phyloP scores from a whole-genome alignment of 495 filamentous ascomycete genomes.

The Trichoderma reesei region DNA sequence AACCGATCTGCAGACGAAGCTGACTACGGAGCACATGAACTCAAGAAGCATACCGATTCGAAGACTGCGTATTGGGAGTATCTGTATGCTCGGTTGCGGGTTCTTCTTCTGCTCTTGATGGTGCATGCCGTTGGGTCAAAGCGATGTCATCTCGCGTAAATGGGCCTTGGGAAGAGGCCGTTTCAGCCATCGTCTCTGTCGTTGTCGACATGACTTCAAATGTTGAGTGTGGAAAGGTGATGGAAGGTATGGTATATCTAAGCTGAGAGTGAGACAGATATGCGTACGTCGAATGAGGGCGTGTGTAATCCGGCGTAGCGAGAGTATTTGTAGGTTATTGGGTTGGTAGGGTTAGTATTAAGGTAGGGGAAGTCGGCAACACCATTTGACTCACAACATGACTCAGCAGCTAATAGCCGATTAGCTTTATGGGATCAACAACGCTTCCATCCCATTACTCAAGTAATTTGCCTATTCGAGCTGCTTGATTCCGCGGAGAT shows the following conservation, averaged over 20 bases:
- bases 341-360: too few species aligned
- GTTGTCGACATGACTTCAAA: neutral
- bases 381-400: too few species aligned
- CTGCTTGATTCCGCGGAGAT: too few species aligned
- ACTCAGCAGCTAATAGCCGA: too few species aligned
- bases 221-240: neutral
- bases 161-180: neutral
- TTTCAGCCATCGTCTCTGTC: neutral
- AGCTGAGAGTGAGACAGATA: too few species aligned
- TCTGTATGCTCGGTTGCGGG: neutral
- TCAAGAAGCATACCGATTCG: conserved; percentile 1
- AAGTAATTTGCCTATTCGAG: too few species aligned
- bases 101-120: neutral
- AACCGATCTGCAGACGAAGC: neutral
- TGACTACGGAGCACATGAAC: neutral
- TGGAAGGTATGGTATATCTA: neutral
- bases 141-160: neutral
- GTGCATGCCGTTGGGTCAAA: neutral
- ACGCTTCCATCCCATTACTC: too few species aligned
- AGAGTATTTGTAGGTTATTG: too few species aligned
- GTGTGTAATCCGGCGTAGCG: too few species aligned
- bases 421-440: too few species aligned
- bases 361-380: neutral
- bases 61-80: neutral
- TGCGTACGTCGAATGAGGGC: too few species aligned